Evolutionary conservation across 306 rosid species (phyloP).

Genomic region (Lathyrus aphaca): DNA sequence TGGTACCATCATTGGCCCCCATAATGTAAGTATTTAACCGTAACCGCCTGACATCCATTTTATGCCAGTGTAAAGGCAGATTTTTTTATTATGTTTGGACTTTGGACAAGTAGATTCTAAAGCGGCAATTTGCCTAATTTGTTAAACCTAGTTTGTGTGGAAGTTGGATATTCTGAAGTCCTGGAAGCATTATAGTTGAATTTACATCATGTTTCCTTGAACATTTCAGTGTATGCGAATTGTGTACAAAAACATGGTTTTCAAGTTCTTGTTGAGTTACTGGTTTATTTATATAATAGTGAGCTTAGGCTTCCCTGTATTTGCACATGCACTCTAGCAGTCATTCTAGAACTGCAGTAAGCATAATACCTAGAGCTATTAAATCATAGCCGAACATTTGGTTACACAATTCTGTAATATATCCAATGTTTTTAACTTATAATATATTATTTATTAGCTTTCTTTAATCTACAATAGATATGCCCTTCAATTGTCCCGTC

Average conservation of each 20-base stretch:
- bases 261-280: constrained; percentile 12
- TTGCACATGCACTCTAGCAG: not conserved
- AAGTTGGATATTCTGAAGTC: constrained; percentile 23
- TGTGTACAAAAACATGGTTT: not conserved
- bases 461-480: constrained; percentile 2
- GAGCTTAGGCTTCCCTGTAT: constrained; percentile 15
- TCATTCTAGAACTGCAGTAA: not conserved
- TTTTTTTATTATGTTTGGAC: not conserved
- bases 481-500: not conserved
- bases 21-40: constrained; percentile 65
- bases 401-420: not conserved
- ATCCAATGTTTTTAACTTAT: constrained; percentile 20
- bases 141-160: not conserved
- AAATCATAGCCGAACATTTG: constrained; percentile 8
- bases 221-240: not conserved
- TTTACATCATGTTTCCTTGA: constrained; percentile 1
- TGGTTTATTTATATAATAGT: not conserved
- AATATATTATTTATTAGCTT: not conserved
- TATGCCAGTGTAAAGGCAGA: not conserved
- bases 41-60: not conserved
- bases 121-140: constrained; percentile 15
- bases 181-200: constrained; percentile 2
- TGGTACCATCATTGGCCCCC: constrained; percentile 96
- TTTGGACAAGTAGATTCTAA: not conserved
- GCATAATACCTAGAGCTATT: constrained; percentile 1